These are phyloP conservation scores for Adansonia rubrostipa DNA, from an alignment of 441 rosid species.

Conservation along the genomic window DNA sequence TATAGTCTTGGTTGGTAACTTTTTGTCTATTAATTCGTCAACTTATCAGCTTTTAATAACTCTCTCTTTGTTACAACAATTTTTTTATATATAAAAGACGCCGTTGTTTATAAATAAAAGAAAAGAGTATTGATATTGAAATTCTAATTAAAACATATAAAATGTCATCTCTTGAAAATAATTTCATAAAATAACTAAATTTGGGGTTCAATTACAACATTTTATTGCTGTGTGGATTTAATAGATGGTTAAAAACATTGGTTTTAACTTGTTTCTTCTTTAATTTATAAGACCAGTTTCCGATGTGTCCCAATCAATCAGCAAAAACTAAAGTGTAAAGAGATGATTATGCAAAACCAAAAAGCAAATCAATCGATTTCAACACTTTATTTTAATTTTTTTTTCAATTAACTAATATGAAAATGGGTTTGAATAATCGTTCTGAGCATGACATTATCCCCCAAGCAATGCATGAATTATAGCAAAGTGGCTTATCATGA, in stretches of 20 bases:
- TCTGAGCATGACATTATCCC: background rate
- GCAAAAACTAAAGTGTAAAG: background rate
- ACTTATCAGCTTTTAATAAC: background rate
- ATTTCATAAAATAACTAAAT: too few relatives aligned
- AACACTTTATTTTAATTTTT: background rate
- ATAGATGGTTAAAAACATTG: background rate
- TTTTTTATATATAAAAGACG: too few relatives aligned
- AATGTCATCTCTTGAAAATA: too few relatives aligned
- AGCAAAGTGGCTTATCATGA: background rate
- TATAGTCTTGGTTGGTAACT: too few relatives aligned
- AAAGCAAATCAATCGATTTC: slow-evolving; percentile 14
- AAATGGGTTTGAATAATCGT: background rate
- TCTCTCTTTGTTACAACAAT: background rate
- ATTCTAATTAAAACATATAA: too few relatives aligned
- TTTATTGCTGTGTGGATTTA: background rate
- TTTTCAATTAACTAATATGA: background rate
- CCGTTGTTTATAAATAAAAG: too few relatives aligned
- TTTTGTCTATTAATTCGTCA: too few relatives aligned
- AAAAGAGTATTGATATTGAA: too few relatives aligned
- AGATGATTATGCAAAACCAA: background rate
- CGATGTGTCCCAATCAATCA: too few relatives aligned
- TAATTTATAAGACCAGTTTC: background rate
- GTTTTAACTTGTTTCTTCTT: slow-evolving; percentile 1
- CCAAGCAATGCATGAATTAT: background rate
- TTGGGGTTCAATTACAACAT: too few relatives aligned